phyloP scores from a whole-genome alignment of 2,329 filamentous ascomycete species.

The Cladosporium sp. region DNA sequence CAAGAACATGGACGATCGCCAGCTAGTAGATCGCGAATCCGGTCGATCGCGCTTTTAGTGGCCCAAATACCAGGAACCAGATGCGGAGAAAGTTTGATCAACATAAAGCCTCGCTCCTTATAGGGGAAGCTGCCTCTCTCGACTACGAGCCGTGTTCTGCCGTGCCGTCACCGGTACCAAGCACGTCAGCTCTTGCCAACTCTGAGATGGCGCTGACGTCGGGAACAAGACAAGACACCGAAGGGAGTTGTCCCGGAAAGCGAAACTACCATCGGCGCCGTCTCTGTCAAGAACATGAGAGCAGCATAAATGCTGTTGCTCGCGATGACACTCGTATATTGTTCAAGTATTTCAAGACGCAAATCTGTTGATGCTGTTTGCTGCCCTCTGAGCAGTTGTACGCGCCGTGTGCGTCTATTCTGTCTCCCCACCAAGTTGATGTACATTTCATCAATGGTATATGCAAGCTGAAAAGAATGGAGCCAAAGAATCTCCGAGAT shows the following conservation, averaged over 20 bases:
- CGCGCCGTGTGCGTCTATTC: no score
- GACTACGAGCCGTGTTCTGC: neutral
- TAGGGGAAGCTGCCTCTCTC: neutral
- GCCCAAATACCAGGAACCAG: neutral
- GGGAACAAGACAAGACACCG: neutral
- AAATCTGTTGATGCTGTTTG: no score
- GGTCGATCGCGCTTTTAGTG: neutral
- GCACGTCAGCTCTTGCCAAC: neutral
- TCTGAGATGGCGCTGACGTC: neutral
- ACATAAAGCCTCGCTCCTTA: neutral
- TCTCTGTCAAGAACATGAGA: no score
- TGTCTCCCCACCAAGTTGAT: no score
- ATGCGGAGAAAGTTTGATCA: conserved; percentile 9
- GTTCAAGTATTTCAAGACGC: no score
- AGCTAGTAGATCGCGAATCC: neutral
- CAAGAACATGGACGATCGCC: neutral
- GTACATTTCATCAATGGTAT: no score
- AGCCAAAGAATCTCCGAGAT: neutral
- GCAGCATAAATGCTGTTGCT: no score
- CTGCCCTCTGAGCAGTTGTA: no score
- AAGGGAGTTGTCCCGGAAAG: no score
- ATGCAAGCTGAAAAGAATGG: no score
- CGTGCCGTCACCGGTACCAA: neutral
- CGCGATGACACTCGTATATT: no score
- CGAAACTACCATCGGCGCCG: no score